Evolutionary conservation across 176 grass and related monocot genomes (phyloP).

Genomic region (Aegilops sharonensis): DNA sequence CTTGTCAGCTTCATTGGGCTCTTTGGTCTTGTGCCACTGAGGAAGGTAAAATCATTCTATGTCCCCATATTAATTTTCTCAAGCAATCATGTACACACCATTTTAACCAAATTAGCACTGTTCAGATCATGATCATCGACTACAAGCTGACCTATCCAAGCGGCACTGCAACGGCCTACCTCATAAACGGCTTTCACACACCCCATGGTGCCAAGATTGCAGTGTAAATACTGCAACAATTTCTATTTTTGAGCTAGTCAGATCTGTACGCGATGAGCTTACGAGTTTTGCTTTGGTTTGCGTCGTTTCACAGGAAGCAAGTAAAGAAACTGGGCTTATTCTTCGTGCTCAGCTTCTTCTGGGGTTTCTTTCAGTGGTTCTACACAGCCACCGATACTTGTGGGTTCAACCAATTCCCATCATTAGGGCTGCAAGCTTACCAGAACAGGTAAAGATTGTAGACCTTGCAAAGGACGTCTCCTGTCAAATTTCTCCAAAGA

Average conservation of each 20-base stretch:
- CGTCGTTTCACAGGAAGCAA: conserved; percentile 40
- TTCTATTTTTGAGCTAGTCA: background rate
- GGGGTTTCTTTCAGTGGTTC: conserved; percentile 78
- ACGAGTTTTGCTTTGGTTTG: background rate
- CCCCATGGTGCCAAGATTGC: conserved; percentile 48
- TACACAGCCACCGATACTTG: conserved; percentile 48
- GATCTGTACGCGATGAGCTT: background rate
- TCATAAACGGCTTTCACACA: conserved; percentile 67
- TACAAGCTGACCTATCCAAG: conserved; percentile 69
- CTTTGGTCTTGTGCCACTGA: conserved; percentile 47
- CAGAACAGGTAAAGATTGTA: conserved; percentile 21
- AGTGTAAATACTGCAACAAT: conserved; percentile 30
- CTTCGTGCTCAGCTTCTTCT: conserved; percentile 47
- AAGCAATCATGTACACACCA: background rate
- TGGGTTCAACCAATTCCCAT: conserved; percentile 48
- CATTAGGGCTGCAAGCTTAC: conserved; percentile 46
- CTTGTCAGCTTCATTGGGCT: conserved; percentile 57
- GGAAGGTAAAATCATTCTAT: conserved; percentile 37
- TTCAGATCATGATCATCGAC: conserved; percentile 70
- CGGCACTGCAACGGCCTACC: conserved; percentile 58
- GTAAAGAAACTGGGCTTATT: conserved; percentile 46
- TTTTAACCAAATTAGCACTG: conserved; percentile 19
- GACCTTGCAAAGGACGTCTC: background rate
- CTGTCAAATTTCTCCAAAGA: background rate
- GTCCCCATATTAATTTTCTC: background rate